A percentile compares a stretch with the other conserved stretches of the same genome.
Conservation (phyloP, 75 land plant genomes). For the Picea glauca region DNA sequence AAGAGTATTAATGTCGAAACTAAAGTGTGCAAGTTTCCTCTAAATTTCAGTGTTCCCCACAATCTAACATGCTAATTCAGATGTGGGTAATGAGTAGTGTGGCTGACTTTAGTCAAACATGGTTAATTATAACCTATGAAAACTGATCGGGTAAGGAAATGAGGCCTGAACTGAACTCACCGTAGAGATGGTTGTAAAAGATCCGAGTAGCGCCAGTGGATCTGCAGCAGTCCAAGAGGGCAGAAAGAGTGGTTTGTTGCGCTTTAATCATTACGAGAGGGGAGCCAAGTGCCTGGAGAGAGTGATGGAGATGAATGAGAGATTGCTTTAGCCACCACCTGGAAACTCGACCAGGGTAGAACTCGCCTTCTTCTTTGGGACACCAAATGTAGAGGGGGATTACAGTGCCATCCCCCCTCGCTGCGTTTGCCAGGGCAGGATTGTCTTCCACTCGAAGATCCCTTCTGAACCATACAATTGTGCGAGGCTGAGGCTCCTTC, state of each 20-base stretch:
- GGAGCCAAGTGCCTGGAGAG: slow-evolving; percentile 57
- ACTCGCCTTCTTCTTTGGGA: slow-evolving; percentile 77
- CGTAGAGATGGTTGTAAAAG: slow-evolving; percentile 82
- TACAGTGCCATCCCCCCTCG: slow-evolving; percentile 71
- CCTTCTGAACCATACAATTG: slow-evolving; percentile 96
- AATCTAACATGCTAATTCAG: no score
- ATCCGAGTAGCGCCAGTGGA: slow-evolving; percentile 70
- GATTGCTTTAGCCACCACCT: slow-evolving; percentile 88
- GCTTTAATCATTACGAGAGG: slow-evolving; percentile 60
- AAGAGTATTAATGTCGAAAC: no score
- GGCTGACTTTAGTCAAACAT: no score
- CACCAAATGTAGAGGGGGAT: slow-evolving; percentile 68
- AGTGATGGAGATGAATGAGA: slow-evolving; percentile 50
- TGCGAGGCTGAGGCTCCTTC: slow-evolving; percentile 13
- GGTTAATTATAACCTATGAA: no score
- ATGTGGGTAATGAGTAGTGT: no score
- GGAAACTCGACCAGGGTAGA: slow-evolving; percentile 72
- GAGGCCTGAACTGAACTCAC: slow-evolving; percentile 17
- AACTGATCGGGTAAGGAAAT: no score
- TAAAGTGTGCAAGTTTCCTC: no score
- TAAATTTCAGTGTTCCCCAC: no score
- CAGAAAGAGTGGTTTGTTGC: slow-evolving; percentile 42
- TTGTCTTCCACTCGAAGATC: slow-evolving; percentile 97
- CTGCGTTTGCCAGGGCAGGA: slow-evolving; percentile 66
- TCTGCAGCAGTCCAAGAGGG: slow-evolving; percentile 62